Conservation (phyloP, 306 rosid species). For the Trifolium repens region DNA sequence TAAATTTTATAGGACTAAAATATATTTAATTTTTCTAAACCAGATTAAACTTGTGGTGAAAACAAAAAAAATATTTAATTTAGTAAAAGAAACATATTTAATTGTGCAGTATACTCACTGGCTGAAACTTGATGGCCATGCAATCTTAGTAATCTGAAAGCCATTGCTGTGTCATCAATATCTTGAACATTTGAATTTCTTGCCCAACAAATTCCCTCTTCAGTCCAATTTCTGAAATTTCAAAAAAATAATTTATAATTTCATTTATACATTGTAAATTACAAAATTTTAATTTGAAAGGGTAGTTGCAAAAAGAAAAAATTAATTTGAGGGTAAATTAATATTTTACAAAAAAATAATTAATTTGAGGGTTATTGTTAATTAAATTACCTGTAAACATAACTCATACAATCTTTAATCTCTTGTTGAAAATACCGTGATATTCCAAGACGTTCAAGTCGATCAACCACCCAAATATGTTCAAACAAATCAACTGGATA, state of each 20-base stretch:
- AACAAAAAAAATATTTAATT: too few species aligned
- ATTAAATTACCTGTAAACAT: constrained; percentile 63
- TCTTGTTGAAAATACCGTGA: constrained; percentile 66
- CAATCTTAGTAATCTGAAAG: constrained; percentile 72
- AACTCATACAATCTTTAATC: constrained; percentile 62
- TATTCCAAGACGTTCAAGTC: constrained; percentile 83
- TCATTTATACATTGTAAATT: not conserved
- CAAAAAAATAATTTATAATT: too few species aligned
- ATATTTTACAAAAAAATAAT: not conserved
- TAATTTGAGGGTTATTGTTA: constrained; percentile 3
- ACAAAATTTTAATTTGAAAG: not conserved
- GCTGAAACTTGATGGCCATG: constrained; percentile 77
- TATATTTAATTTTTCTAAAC: too few species aligned
- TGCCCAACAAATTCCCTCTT: constrained; percentile 89
- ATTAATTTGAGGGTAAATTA: not conserved
- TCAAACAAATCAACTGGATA: constrained; percentile 94
- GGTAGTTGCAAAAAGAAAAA: not conserved
- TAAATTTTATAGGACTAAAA: too few species aligned
- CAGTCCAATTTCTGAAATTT: constrained; percentile 73
- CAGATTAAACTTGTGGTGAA: too few species aligned
- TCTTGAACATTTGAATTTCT: constrained; percentile 77
- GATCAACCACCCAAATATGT: constrained; percentile 80
- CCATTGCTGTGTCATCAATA: constrained; percentile 96
- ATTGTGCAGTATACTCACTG: constrained; percentile 35
- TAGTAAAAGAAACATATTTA: too few species aligned